Evolutionary conservation across 768 basidiomycete species (phyloP), one percentile per base, ranked within the genome.

Genomic region (Agrocybe praecox): DNA sequence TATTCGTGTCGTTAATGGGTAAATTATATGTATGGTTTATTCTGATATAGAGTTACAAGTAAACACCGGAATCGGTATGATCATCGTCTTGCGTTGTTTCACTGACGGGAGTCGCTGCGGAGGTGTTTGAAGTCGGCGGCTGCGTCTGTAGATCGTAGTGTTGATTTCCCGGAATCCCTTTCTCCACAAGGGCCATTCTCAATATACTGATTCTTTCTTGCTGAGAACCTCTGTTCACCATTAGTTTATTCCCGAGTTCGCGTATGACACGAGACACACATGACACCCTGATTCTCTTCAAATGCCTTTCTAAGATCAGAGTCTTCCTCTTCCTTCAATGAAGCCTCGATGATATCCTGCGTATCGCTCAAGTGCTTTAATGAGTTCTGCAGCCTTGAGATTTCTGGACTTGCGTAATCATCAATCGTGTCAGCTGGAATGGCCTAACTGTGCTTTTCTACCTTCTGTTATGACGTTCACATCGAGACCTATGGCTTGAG

Each of bases 161-260:
- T n/a, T 65, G 59, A n/a, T 74, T 72, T 50, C 72, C 60, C 44
- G 69, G 54, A 11, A 86, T 70, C 1, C 88, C 88, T 62, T 88
- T 89, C 64, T 86, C 80, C 18, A 73, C 71, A 53, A 92, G 71
- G 7, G 87, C 89, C 63, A 86, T 73, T 68, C 80, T 83, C 50
- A 92, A 76, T 50, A 92, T 90, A 23, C 73, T 72, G 56, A 92
- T 82, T 19, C 91, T 79, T 65, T 94, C 92, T 64, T 88, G 82
- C 71, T 93, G 92, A 8, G 91, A 90, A 7, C 81, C 87, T 59
- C 92, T 93, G 44, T 63, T n/a, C n/a, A n/a, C n/a, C n/a, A n/a
- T n/a, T n/a, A n/a, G n/a, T n/a, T n/a, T n/a, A n/a, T n/a, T n/a
- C n/a, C n/a, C n/a, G n/a, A n/a, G n/a, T n/a, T n/a, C n/a, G n/a